Evolutionary conservation across 345 rosid species (phyloP).

Genomic region (Schrenkiella parvula): DNA sequence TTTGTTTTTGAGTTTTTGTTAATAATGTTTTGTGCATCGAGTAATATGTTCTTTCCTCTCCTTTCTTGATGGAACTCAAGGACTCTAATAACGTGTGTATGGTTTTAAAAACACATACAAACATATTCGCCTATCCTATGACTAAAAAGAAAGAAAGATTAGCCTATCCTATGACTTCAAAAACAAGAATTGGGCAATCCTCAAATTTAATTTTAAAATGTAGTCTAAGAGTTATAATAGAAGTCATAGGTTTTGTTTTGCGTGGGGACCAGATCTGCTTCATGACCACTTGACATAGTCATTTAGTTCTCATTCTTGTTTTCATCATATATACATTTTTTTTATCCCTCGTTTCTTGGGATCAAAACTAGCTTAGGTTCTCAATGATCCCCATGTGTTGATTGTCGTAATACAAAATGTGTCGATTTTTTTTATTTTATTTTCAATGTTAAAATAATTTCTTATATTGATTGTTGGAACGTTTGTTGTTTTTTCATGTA

Average conservation of each 20-base stretch:
- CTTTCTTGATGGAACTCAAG: conserved; percentile 22
- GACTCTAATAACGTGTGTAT: conserved; percentile 6
- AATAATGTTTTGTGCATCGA: conserved; percentile 16
- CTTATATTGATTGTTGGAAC: neutral
- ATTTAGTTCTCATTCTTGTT: conserved; percentile 27
- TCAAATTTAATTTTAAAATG: neutral
- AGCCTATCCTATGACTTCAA: conserved; percentile 14
- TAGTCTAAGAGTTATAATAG: conserved; percentile 21
- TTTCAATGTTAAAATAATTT: neutral
- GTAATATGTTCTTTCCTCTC: conserved; percentile 13
- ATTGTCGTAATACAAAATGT: neutral
- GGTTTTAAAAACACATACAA: conserved; percentile 6
- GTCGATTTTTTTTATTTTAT: neutral
- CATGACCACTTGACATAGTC: conserved; percentile 20
- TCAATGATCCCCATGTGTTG: neutral
- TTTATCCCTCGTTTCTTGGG: neutral
- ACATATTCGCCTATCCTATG: conserved; percentile 15
- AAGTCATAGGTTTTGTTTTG: conserved; percentile 34
- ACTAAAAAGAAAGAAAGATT: neutral
- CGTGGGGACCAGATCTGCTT: conserved; percentile 28
- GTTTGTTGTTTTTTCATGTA: neutral
- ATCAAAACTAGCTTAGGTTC: neutral
- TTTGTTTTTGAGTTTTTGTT: conserved; percentile 15
- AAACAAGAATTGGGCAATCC: too few relatives aligned
- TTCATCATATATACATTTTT: neutral